Evolutionary conservation across 1,284 basidiomycete species (phyloP).

Genomic region (Dichomitus squalens): DNA sequence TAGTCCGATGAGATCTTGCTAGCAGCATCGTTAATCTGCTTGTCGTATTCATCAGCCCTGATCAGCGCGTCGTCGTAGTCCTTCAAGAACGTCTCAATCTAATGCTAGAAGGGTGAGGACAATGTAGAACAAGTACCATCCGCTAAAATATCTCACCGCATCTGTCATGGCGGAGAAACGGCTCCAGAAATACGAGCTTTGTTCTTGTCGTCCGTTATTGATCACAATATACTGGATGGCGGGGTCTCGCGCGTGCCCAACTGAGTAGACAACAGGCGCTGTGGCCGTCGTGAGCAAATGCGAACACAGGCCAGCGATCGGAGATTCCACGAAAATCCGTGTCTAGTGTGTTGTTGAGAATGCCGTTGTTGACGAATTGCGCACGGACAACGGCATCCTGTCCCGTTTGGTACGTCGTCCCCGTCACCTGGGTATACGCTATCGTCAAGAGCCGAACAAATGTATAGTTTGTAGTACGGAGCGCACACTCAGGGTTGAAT

Average conservation of each 20-base stretch:
- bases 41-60: slow-evolving; percentile 55
- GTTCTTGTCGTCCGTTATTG: slow-evolving; percentile 43
- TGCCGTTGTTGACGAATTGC: slow-evolving; percentile 17
- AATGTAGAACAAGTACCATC: no score
- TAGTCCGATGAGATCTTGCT: slow-evolving; percentile 57
- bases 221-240: slow-evolving; percentile 55
- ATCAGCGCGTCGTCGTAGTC: slow-evolving; percentile 51
- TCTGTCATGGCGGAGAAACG: slow-evolving; percentile 44
- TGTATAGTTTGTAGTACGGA: no score
- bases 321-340: slow-evolving; percentile 23
- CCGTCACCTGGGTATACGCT: slow-evolving; percentile 2
- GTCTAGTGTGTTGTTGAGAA: slow-evolving; percentile 10
- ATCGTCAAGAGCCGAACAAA: neutral
- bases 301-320: slow-evolving; percentile 68
- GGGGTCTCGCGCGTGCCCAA: slow-evolving; percentile 63
- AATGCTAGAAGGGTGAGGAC: neutral
- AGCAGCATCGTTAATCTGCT: slow-evolving; percentile 54
- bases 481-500: neutral
- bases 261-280: slow-evolving; percentile 49
- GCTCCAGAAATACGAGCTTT: slow-evolving; percentile 56
- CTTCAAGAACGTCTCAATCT: slow-evolving; percentile 59
- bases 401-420: slow-evolving; percentile 20
- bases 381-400: slow-evolving; percentile 2
- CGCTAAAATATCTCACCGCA: slow-evolving; percentile 39
- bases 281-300: slow-evolving; percentile 51